Evolutionary conservation across 352 stramenopile genomes (phyloP).

Genomic region (Aphanomyces cochlioides): DNA sequence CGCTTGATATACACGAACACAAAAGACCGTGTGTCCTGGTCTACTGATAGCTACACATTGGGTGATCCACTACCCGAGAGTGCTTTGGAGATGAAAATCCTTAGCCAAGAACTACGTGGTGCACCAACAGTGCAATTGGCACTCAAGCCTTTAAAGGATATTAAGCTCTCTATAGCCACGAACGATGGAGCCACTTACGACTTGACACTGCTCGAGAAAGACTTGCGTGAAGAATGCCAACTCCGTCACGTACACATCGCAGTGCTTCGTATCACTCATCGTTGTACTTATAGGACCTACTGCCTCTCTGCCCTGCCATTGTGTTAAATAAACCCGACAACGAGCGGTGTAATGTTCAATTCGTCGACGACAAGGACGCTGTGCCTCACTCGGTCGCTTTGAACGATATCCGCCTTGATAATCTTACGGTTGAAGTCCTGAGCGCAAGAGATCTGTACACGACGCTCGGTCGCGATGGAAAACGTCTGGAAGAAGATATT

Average conservation of each 20-base stretch:
- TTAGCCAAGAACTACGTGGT: background rate
- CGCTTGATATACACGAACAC: background rate
- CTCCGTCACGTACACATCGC: constrained; percentile 37
- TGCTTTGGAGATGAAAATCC: background rate
- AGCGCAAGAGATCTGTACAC: constrained; percentile 47
- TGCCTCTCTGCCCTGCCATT: constrained; percentile 38
- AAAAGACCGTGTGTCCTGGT: background rate
- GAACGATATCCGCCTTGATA: constrained; percentile 48
- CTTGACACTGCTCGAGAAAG: constrained; percentile 43
- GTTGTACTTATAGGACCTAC: constrained; percentile 28
- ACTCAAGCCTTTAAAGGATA: constrained; percentile 46
- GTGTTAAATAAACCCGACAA: constrained; percentile 32
- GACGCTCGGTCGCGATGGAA: constrained; percentile 1
- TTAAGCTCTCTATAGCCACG: constrained; percentile 44
- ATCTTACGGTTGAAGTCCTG: constrained; percentile 42
- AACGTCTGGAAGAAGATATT: constrained; percentile 23
- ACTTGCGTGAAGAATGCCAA: constrained; percentile 44
- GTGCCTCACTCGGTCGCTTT: constrained; percentile 31
- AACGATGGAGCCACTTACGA: constrained; percentile 37
- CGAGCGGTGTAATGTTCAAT: background rate
- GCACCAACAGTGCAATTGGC: constrained; percentile 34
- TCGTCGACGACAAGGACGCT: constrained; percentile 30
- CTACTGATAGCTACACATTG: no score
- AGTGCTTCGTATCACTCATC: background rate
- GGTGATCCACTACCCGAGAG: background rate